phyloP scores from a whole-genome alignment of 768 basidiomycete genomes.

The Russula sp. region DNA sequence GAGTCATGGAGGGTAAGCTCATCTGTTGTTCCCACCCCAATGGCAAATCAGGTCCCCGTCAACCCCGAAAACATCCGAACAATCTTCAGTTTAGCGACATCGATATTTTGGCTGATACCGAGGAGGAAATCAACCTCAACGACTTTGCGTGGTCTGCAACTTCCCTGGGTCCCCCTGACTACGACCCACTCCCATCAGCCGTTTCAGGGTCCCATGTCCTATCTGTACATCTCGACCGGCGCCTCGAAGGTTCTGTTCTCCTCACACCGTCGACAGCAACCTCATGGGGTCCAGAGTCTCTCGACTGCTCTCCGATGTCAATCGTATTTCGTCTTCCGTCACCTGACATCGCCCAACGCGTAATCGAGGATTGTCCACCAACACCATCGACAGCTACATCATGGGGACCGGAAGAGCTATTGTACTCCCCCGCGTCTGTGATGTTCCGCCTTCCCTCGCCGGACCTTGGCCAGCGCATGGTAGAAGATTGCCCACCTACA shows the following conservation, averaged over 20 bases:
- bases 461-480: conserved; percentile 47
- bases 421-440: conserved; percentile 25
- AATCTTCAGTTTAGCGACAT: conserved; percentile 37
- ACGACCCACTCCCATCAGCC: conserved; percentile 43
- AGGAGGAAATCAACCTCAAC: conserved; percentile 52
- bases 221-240: conserved; percentile 57
- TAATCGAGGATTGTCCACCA: conserved; percentile 33
- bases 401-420: conserved; percentile 28
- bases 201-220: conserved; percentile 41
- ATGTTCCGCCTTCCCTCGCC: conserved; percentile 30
- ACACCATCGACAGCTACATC: conserved; percentile 32
- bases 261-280: conserved; percentile 41
- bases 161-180: conserved; percentile 57
- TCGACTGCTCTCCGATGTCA: conserved; percentile 23
- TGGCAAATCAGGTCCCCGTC: conserved; percentile 50
- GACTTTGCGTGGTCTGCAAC: conserved; percentile 72
- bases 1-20: conserved; percentile 66
- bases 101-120: conserved; percentile 30
- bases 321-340: conserved; percentile 31
- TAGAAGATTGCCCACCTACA: conserved; percentile 44
- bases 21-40: conserved; percentile 46
- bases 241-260: conserved; percentile 54
- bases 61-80: conserved; percentile 54
- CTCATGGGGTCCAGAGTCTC: conserved; percentile 31
- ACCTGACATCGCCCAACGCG: conserved; percentile 35